Conservation (phyloP, 1,139 yeast genomes). For the Magnusiomyces magnusii region DNA sequence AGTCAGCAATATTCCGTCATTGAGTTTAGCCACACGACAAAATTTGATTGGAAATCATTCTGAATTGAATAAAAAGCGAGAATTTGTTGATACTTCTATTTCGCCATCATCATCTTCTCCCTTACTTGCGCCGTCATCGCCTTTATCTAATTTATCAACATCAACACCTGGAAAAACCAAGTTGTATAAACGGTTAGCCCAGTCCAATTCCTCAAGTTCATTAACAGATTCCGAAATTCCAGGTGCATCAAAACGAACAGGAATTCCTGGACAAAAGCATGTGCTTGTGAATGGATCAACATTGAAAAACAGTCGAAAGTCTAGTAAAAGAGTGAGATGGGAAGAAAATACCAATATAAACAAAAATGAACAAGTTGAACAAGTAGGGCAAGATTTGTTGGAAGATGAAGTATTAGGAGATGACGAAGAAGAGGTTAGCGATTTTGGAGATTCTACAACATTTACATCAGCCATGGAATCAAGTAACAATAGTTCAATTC, state of each 20-base stretch:
- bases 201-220: background rate
- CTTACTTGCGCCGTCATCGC: background rate
- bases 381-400: too few species aligned
- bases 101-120: background rate
- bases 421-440: background rate
- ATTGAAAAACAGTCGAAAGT: constrained; percentile 17
- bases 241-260: background rate
- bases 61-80: background rate
- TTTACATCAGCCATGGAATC: background rate
- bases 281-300: constrained; percentile 18
- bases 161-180: background rate
- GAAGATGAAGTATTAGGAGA: background rate
- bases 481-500: background rate
- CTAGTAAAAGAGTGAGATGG: constrained; percentile 27
- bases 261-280: background rate
- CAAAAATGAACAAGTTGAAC: background rate
- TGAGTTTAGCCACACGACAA: background rate
- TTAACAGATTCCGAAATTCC: background rate
- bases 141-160: background rate
- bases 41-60: background rate
- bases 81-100: background rate
- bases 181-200: background rate
- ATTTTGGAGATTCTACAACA: background rate
- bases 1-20: background rate
- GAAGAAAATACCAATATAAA: constrained; percentile 17